Percentiles rank a stretch among this genome's conserved stretches.
Conservation (phyloP, 1,284 basidiomycete species). For the Boletellus deceptivus region DNA sequence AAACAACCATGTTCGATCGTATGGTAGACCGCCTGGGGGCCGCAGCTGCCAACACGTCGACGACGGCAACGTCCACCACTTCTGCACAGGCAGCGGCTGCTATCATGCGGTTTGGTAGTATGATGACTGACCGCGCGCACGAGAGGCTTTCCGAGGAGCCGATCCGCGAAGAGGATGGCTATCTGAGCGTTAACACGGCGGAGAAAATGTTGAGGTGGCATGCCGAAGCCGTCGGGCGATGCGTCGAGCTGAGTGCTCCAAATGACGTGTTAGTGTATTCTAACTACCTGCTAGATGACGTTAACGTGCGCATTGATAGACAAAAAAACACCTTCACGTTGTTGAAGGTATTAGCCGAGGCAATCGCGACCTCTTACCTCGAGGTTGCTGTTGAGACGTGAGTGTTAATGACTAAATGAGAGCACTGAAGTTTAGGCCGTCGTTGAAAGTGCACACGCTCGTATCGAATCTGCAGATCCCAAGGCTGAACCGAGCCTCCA, state of each 20-base stretch:
- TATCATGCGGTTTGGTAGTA: constrained; percentile 79
- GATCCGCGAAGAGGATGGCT: constrained; percentile 77
- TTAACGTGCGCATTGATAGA: constrained; percentile 41
- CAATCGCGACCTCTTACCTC: constrained; percentile 83
- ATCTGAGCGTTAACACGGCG: constrained; percentile 71
- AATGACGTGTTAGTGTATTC: constrained; percentile 73
- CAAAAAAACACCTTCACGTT: constrained; percentile 89
- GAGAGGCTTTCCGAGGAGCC: constrained; percentile 67
- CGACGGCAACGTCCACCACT: constrained; percentile 58
- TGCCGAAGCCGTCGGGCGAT: constrained; percentile 90
- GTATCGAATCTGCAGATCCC: constrained; percentile 71
- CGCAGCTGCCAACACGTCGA: constrained; percentile 63
- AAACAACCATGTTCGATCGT: constrained; percentile 86
- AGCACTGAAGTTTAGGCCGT: constrained; percentile 6
- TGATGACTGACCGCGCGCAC: constrained; percentile 51
- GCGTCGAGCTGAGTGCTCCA: constrained; percentile 79
- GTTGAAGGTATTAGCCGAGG: constrained; percentile 86
- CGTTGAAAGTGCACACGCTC: constrained; percentile 59
- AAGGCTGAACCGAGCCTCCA: constrained; percentile 83
- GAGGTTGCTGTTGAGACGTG: constrained; percentile 92
- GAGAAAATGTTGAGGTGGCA: constrained; percentile 95
- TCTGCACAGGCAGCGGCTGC: constrained; percentile 80
- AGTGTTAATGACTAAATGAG: constrained; percentile 24
- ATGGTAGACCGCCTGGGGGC: constrained; percentile 90
- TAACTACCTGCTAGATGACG: not conserved